These are phyloP conservation scores for Chondrus crispus DNA, from an alignment of 23 red algal species.

Conservation along the genomic window DNA sequence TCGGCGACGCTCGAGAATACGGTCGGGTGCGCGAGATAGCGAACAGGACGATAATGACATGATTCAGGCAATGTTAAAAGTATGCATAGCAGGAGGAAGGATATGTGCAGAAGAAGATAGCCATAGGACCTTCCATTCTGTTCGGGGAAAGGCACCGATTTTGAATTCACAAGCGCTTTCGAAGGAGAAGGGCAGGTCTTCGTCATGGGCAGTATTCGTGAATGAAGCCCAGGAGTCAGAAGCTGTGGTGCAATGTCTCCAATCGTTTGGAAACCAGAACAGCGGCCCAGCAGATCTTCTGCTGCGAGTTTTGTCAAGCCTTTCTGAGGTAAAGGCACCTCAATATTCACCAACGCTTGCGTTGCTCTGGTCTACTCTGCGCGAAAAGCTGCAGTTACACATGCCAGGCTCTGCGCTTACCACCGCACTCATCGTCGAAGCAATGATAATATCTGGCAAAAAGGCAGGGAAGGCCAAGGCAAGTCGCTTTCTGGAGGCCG, in stretches of 20 bases:
- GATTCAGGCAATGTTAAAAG: constrained; percentile 15
- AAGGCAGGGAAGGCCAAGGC: constrained; percentile 61
- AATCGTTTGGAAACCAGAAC: constrained; percentile 9
- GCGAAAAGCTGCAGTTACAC: constrained; percentile 18
- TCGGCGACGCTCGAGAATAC: constrained; percentile 26
- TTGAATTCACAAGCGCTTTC: too few species aligned
- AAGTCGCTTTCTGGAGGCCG: constrained; percentile 40
- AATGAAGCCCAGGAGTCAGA: constrained; percentile 25
- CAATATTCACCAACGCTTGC: constrained; percentile 62
- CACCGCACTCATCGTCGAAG: constrained; percentile 29
- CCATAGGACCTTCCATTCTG: not conserved
- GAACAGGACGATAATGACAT: constrained; percentile 30
- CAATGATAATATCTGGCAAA: constrained; percentile 35
- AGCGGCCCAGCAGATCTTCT: constrained; percentile 58
- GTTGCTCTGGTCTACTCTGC: constrained; percentile 41
- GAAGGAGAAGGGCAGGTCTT: not conserved
- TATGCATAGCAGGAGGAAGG: not conserved
- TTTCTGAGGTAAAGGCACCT: constrained; percentile 23
- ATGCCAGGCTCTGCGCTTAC: constrained; percentile 8
- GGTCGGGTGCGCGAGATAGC: constrained; percentile 3
- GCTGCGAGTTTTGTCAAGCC: constrained; percentile 29
- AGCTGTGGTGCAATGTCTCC: not conserved
- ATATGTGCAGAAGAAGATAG: not conserved
- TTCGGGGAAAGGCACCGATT: too few species aligned
- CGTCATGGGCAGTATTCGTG: constrained; percentile 17